Conservation (phyloP, 2,329 filamentous ascomycete species). For the Neofusicoccum parvum region DNA sequence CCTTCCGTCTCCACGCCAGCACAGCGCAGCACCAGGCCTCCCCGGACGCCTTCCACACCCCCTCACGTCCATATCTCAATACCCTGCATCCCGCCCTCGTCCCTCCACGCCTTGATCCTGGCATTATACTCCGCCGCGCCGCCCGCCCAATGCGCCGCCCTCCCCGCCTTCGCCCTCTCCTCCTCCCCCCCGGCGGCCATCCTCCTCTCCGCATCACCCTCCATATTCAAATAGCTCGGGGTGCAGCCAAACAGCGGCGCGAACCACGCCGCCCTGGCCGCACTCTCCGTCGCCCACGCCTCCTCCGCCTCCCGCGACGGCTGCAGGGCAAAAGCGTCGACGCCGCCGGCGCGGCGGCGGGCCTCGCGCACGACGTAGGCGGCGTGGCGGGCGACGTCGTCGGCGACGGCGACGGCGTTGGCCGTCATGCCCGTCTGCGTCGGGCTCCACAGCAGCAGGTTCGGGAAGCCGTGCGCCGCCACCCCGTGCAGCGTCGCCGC, state of each 20-base stretch:
- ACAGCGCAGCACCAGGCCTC: no score
- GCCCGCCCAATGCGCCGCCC: not conserved
- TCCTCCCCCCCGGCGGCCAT: not conserved
- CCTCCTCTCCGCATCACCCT: not conserved
- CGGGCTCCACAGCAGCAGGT: constrained; percentile 50
- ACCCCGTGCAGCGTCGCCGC: constrained; percentile 55
- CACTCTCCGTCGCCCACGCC: not conserved
- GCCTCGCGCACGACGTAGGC: not conserved
- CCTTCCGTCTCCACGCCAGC: no score
- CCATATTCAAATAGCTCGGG: no score
- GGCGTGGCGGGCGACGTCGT: not conserved
- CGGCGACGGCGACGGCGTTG: not conserved
- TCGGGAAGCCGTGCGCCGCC: constrained; percentile 54
- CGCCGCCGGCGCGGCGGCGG: not conserved
- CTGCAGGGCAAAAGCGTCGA: not conserved
- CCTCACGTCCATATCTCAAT: not conserved
- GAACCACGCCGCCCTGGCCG: not conserved
- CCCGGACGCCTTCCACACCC: no score
- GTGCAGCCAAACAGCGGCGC: no score
- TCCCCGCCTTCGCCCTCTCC: not conserved
- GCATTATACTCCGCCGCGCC: not conserved
- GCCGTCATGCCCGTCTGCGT: not conserved
- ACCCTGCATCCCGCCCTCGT: not conserved
- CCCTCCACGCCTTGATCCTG: not conserved
- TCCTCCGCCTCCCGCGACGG: not conserved